These are phyloP conservation scores for Micromonas pusilla DNA, from an alignment of 139 green algal species.

Conservation along the genomic window DNA sequence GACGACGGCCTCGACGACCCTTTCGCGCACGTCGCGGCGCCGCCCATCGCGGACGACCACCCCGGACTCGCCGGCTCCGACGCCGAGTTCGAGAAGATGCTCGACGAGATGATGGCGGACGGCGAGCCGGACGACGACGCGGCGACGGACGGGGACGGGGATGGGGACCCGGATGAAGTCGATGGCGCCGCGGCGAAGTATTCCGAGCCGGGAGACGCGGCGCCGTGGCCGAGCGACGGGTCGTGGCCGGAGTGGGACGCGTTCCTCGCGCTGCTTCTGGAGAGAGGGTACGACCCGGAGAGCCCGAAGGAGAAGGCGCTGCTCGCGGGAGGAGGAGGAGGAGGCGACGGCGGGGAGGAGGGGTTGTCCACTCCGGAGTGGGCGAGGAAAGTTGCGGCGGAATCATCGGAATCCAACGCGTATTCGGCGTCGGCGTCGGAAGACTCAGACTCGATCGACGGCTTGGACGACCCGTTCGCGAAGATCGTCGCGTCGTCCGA, in stretches of 20 bases:
- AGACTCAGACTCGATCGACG: neutral
- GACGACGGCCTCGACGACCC: neutral
- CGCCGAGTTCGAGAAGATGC: neutral
- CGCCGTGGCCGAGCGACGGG: neutral
- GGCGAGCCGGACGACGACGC: neutral
- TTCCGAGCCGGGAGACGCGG: neutral
- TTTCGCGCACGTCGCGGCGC: neutral
- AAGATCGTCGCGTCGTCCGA: neutral
- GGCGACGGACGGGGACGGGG: neutral
- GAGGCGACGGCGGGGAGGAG: neutral
- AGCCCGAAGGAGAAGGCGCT: too few relatives aligned
- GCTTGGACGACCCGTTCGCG: neutral
- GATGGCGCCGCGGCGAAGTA: neutral
- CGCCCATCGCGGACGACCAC: too few relatives aligned
- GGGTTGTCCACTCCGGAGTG: constrained; percentile 1
- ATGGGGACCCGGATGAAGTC: too few relatives aligned
- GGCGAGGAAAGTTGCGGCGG: neutral
- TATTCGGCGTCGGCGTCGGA: neutral
- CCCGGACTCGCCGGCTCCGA: neutral
- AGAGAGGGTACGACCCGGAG: neutral
- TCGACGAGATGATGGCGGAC: neutral
- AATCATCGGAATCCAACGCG: neutral
- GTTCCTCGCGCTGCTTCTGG: neutral
- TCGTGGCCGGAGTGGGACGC: constrained; percentile 2
- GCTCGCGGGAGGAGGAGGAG: neutral